Base-by-base conservation (phyloP, 2,329 filamentous ascomycete species). In the Metarhizium rileyi region DNA sequence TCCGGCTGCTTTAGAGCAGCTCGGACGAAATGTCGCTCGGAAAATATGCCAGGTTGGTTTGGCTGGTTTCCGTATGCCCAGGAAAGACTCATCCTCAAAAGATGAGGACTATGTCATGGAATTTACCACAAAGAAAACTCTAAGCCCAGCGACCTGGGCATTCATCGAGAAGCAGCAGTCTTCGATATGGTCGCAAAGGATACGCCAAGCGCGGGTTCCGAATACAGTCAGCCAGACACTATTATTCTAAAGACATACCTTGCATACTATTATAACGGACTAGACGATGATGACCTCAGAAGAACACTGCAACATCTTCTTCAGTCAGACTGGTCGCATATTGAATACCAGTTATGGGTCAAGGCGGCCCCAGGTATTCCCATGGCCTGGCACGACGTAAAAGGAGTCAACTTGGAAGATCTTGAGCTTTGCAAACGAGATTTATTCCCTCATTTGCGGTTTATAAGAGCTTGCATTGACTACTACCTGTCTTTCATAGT, bases 201-300 rank as follows among this genome's bases (percentile, higher is more conserved):
- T 47, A 70, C 54, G 5, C 80, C 79, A 0, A 66, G 74, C 0
- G 59, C 66, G 0, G 67, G 74, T 1, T 71, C 79, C 0, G 78
- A 83, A 54, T 83, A 80, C 56, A 77, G 77, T 74, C 83, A 89
- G 54, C 81, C 83, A 0, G 74, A 89, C 55, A 80, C 85, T 0
- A 72, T 78, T 0, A 82, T 88, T 2, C 30, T 81, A 0, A 67
- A 89, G 1, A 88, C 84, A 0, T 81, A 77, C 12, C 64, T 90
- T 0, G 73, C 76, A 0, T 87, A 84, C 56, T 89, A 89, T 56
- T 84, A 87, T 46, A 62, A 69, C 1, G 83, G 82, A 0, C 61
- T 86, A 0, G 71, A 48, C 0, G 63, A 80, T 22, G 56, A 71
- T 0, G 69, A 83, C 2, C 56, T 85, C 0, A 67, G 68, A 86